Base-by-base conservation (phyloP, 352 stramenopile species). In the Peronospora tabacina region DNA sequence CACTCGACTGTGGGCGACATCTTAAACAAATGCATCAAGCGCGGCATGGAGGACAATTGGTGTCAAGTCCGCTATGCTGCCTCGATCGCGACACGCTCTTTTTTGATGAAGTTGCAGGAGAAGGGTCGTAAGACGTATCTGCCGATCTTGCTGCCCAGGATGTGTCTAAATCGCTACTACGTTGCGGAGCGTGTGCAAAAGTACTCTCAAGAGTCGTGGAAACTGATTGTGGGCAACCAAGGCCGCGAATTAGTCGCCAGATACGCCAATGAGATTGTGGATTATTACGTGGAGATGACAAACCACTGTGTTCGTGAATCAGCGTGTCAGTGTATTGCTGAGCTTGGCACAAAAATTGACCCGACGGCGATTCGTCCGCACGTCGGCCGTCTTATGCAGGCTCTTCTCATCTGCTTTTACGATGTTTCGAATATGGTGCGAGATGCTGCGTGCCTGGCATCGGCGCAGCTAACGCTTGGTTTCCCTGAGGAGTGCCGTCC, bases 141-240 rank as follows among this genome's bases (percentile, higher is more conserved):
- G 9, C 71, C 72, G 1, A 49, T 82, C n/a, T 58, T 98, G 6
- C 66, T 98, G 19, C 92, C 94, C 12, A 82, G 91, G 11, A 91
- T 98, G 81, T 98, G 93, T 61, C 66, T 98, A n/a, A 98, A 98
- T 70, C 87, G 95, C 26, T 95, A 96, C 61, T 98, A 98, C 60
- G 76, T 98, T 26, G 95, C 95, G 0, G 92, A 98, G 63, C 93
- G 95, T 20, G 95, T 98, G 48, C 95, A 97, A 47, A 81, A 98
- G 40, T 97, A 98, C 54, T 96, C 83, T 39, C 93, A 98, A 57
- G 90, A 98, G 51, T 98, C 93, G 15, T 98, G 95, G 95, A 79
- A 73, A 48, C 51, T 93, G 22, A 68, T 97, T 44, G 94, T 98
- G 62, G 81, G 78, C 16, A 66, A 75, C 6, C 65, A 77, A 12